phyloP scores from a whole-genome alignment of 441 rosid species.

The Macaranga tanarius region DNA sequence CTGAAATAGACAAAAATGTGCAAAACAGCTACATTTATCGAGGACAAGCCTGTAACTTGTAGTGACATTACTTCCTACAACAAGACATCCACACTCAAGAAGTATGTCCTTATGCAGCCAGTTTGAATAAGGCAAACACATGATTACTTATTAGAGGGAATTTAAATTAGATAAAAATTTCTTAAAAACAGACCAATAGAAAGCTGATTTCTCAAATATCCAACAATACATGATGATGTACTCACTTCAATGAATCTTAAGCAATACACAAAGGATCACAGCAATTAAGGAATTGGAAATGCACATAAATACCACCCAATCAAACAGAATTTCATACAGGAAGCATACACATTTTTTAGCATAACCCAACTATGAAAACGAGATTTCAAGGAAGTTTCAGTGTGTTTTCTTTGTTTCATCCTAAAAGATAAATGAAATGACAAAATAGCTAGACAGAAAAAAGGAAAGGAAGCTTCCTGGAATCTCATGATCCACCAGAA shows the following conservation, averaged over 20 bases:
- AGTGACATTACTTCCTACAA: background rate
- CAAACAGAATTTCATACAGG: background rate
- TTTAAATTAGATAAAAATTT: background rate
- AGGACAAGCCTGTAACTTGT: background rate
- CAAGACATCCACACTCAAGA: background rate
- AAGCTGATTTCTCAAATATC: background rate
- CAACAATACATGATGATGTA: too few species aligned
- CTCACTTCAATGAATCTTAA: background rate
- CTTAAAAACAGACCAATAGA: background rate
- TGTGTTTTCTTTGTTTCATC: constrained; percentile 9
- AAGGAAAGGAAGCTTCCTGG: constrained; percentile 15
- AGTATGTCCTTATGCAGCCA: background rate
- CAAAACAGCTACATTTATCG: background rate
- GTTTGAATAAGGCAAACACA: background rate
- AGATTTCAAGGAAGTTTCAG: constrained; percentile 11
- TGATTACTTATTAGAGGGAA: background rate
- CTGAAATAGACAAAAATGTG: background rate
- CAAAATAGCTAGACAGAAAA: background rate
- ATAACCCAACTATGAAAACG: constrained; percentile 8
- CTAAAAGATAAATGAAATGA: background rate
- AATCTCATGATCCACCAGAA: background rate
- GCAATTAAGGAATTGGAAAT: background rate
- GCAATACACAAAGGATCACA: background rate
- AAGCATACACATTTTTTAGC: constrained; percentile 2
- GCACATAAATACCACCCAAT: background rate